Base-by-base conservation (phyloP, 306 rosid species). In the Trifolium dubium region DNA sequence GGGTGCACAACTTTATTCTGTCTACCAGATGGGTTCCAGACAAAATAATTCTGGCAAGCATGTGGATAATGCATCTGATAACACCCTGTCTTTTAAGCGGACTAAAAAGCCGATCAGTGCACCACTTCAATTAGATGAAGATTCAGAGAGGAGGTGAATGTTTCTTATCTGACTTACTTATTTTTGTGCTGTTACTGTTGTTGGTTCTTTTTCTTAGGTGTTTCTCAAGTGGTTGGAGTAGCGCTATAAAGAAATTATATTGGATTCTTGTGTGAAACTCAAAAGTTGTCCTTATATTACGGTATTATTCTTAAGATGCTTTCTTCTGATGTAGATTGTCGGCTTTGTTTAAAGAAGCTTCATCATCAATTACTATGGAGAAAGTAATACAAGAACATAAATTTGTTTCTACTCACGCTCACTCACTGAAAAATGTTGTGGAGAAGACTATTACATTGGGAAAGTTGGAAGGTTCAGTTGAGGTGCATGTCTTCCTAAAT, bases 401-500 rank as follows among this genome's bases (percentile, higher is more conserved):
- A 72, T 73, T 85, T 76, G 81, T 85, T 62, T 78, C 86, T 43
- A 84, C 95, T 81, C 91, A 89, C 72, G 37, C 84, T 19, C 46
- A 73, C 60, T 82, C 85, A 0, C 75, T 80, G 51, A 89, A 64
- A 70, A 62, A 29, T 75, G 66, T 76, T 14, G 90, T 87, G 75
- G 99, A 92, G 61, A 92, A 64, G 88, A 88, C 79, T 83, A 88
- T 92, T 69, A 89, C 89, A 35, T 40, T 72, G 68, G 99, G 97
- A 40, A 94, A 90, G 86, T 81, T 94, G 90, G 97, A 92, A 77
- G 92, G 89, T 39, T 82, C 95, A 70, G 88, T 89, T 75, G 90
- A 86, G 85, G 99, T 92, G 83, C 30, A 30, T 40, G 40, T 37
- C 15, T 54, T 54, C 31, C 61, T 34, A 71, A 41, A 59, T 53